Conservation (phyloP, 2,329 filamentous ascomycete genomes). For the Pseudogymnoascus sp. region DNA sequence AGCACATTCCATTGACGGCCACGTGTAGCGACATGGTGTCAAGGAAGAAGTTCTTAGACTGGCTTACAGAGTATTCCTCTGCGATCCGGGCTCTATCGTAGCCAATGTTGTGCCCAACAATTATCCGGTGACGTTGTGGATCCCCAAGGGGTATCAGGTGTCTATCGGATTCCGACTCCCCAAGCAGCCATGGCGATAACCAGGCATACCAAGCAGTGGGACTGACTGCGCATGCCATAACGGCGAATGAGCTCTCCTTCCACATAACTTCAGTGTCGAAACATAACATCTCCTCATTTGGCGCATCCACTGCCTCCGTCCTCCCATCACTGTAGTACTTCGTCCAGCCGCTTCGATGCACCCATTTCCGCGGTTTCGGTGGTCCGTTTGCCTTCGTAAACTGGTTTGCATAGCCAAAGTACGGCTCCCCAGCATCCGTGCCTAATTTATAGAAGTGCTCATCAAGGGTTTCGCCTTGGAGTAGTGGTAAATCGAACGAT, state of each 20-base stretch:
- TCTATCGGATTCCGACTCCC: constrained; percentile 67
- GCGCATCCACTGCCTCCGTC: constrained; percentile 66
- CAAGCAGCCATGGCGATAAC: constrained; percentile 91
- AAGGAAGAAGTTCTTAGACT: constrained; percentile 79
- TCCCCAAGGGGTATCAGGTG: constrained; percentile 88
- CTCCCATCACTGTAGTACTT: constrained; percentile 75
- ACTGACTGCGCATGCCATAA: constrained; percentile 93
- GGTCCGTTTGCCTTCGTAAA: constrained; percentile 61
- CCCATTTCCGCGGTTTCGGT: constrained; percentile 64
- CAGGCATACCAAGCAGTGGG: constrained; percentile 93
- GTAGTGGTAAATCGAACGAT: constrained; percentile 73
- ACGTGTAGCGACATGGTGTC: constrained; percentile 99
- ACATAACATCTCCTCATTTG: constrained; percentile 74
- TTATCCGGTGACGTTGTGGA: constrained; percentile 61
- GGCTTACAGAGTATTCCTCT: constrained; percentile 82
- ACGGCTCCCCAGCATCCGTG: constrained; percentile 80
- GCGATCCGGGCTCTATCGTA: constrained; percentile 84
- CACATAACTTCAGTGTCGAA: constrained; percentile 98
- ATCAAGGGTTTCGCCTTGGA: constrained; percentile 77
- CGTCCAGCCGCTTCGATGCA: constrained; percentile 80
- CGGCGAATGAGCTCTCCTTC: constrained; percentile 84
- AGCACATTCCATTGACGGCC: constrained; percentile 98
- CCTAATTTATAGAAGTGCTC: constrained; percentile 92
- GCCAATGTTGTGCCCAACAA: constrained; percentile 92
- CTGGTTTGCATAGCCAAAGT: constrained; percentile 64